Evolutionary conservation across 2,329 filamentous ascomycete genomes (phyloP).

Genomic region (Hypoxylon sp.): DNA sequence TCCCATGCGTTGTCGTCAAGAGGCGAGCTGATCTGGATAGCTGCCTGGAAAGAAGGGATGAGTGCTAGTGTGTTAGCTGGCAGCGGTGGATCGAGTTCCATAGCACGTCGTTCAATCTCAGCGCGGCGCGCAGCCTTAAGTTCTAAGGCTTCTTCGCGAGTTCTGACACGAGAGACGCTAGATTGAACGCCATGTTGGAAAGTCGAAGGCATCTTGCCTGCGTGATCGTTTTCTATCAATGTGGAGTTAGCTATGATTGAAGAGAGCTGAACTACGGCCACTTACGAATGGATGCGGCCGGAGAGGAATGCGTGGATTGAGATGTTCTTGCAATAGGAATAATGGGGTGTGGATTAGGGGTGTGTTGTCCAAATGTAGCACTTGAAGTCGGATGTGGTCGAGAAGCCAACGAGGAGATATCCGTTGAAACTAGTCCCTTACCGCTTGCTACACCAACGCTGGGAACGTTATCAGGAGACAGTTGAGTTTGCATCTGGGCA

Average conservation of each 20-base stretch:
- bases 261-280: neutral
- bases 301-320: slow-evolving; percentile 3
- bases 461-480: slow-evolving; percentile 26
- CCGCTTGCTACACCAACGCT: neutral
- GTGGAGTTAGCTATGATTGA: slow-evolving; percentile 11
- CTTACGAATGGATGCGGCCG: slow-evolving; percentile 10
- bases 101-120: slow-evolving; percentile 79
- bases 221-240: slow-evolving; percentile 18
- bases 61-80: slow-evolving; percentile 72
- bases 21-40: slow-evolving; percentile 76
- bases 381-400: slow-evolving; percentile 14
- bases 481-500: slow-evolving; percentile 54
- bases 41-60: slow-evolving; percentile 80
- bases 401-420: slow-evolving; percentile 11
- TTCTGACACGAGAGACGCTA: slow-evolving; percentile 57
- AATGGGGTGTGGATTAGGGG: neutral
- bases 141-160: slow-evolving; percentile 72
- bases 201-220: neutral
- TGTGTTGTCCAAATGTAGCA: slow-evolving; percentile 2
- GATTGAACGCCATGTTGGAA: slow-evolving; percentile 18
- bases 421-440: slow-evolving; percentile 2
- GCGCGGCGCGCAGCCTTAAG: slow-evolving; percentile 73
- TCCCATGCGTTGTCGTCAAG: slow-evolving; percentile 79
- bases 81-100: slow-evolving; percentile 75
- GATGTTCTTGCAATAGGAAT: neutral